phyloP scores from a whole-genome alignment of 2,329 filamentous ascomycete genomes.

The Helicocarpus griseus region DNA sequence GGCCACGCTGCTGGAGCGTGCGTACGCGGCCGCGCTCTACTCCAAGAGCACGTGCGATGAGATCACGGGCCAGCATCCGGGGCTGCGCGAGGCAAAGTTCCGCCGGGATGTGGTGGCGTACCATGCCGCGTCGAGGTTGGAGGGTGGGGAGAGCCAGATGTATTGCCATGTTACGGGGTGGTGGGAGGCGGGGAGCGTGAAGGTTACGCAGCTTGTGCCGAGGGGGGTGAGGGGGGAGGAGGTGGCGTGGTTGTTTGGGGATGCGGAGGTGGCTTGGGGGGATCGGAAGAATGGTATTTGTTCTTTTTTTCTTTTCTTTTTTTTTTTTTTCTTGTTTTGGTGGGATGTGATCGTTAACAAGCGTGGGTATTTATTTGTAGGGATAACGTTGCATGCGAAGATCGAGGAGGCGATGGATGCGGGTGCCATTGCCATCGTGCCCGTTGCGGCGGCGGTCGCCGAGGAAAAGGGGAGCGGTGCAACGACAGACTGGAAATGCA shows the following conservation, averaged over 20 bases:
- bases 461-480: not conserved
- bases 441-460: slow-evolving; percentile 7
- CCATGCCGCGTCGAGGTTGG: not conserved
- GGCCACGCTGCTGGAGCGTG: not conserved
- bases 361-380: not conserved
- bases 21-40: not conserved
- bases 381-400: slow-evolving; percentile 5
- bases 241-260: slow-evolving; percentile 13
- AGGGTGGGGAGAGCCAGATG: slow-evolving; percentile 1
- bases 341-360: not conserved
- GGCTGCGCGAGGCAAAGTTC: not conserved
- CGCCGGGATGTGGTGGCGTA: not conserved
- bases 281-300: slow-evolving; percentile 12
- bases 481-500: slow-evolving; percentile 9
- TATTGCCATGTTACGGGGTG: slow-evolving; percentile 8
- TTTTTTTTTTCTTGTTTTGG: not conserved
- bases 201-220: slow-evolving; percentile 11
- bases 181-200: slow-evolving; percentile 4
- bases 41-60: not conserved
- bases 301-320: not conserved
- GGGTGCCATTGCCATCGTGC: slow-evolving; percentile 12
- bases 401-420: slow-evolving; percentile 7
- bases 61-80: not conserved
- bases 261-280: slow-evolving; percentile 6
- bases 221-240: slow-evolving; percentile 8